Base-by-base conservation (phyloP, 2,329 filamentous ascomycete genomes). In the Botrytis galanthina region DNA sequence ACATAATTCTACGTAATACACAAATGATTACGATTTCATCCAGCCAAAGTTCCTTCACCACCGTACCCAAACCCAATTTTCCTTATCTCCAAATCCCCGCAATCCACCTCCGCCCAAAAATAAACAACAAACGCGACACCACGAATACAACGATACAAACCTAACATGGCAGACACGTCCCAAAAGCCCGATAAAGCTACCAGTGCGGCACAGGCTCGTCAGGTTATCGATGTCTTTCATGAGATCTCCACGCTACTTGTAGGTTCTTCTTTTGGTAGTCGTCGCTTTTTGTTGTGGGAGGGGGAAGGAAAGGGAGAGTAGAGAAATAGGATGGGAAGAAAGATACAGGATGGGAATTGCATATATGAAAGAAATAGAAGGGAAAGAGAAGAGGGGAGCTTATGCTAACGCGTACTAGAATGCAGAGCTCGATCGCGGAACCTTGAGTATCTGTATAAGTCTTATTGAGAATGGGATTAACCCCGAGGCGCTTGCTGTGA, bases 381-480 rank as follows among this genome's bases (percentile, higher is more conserved):
- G 3, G 12, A n/a, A 26, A 39, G 35, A 39, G 7, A 22, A 22
- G n/a, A 46, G 29, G 2, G n/a, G 9, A n/a, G 16, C 3, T 57
- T 9, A 32, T 46, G 66, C 75, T 72, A 22, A 73, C 71, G 32
- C 16, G 57, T 32, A 29, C 26, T 74, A 98, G 95, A 98, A 98
- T 84, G 97, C 95, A 75, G 90, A 97, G 76, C 90, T 99, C 63
- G 95, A 98, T 82, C 91, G 95, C 46, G 92, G 94, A 71, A 94
- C 95, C 32, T 86, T 99, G 29, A 97, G 95, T 4, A 93, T 98
- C 76, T 99, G 96, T 83, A 95, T 98, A 74, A 97, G 94, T 71
- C 88, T 99, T 82, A 97, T 99, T 78, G 96, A 99, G 83, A 97
- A 97, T 80, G 96, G 96, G 22, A 94, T 98, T 44, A 97, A 97